phyloP scores from a whole-genome alignment of 345 rosid genomes.

The Lepidium aucheri region DNA sequence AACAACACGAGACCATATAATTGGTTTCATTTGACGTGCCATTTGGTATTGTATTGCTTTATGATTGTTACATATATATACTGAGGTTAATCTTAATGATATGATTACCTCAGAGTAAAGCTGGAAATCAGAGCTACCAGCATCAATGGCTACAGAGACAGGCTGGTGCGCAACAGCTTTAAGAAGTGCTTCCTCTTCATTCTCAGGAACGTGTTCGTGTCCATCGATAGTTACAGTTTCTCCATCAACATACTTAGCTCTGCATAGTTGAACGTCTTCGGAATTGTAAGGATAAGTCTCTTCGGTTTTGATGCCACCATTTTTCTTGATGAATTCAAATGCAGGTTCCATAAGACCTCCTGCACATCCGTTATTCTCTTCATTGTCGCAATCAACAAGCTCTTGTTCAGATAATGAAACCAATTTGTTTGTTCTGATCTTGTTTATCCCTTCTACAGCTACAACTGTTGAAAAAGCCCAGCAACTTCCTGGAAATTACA shows the following conservation, averaged over 20 bases:
- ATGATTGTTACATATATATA: too few relatives aligned
- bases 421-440: slow-evolving; percentile 44
- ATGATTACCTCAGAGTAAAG: slow-evolving; percentile 89
- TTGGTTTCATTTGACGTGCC: too few relatives aligned
- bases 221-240: slow-evolving; percentile 53
- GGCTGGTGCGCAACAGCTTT: slow-evolving; percentile 65
- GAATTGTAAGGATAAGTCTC: slow-evolving; percentile 48
- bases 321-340: slow-evolving; percentile 50
- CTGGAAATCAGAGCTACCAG: slow-evolving; percentile 67
- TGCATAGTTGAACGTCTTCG: slow-evolving; percentile 32
- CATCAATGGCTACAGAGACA: slow-evolving; percentile 65
- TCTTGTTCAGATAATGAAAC: slow-evolving; percentile 68
- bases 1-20: too few relatives aligned
- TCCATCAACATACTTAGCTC: slow-evolving; percentile 27
- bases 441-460: slow-evolving; percentile 68
- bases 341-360: slow-evolving; percentile 77
- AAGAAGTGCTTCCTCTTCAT: slow-evolving; percentile 51
- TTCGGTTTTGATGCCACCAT: slow-evolving; percentile 57
- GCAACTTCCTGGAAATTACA: slow-evolving; percentile 48
- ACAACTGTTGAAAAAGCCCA: slow-evolving; percentile 77
- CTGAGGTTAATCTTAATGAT: too few relatives aligned
- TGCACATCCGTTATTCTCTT: slow-evolving; percentile 56
- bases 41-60: too few relatives aligned
- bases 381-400: slow-evolving; percentile 58
- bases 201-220: slow-evolving; percentile 52